Conservation (phyloP, 164 flowering plant genomes). For the Nymphaea thermarum region DNA sequence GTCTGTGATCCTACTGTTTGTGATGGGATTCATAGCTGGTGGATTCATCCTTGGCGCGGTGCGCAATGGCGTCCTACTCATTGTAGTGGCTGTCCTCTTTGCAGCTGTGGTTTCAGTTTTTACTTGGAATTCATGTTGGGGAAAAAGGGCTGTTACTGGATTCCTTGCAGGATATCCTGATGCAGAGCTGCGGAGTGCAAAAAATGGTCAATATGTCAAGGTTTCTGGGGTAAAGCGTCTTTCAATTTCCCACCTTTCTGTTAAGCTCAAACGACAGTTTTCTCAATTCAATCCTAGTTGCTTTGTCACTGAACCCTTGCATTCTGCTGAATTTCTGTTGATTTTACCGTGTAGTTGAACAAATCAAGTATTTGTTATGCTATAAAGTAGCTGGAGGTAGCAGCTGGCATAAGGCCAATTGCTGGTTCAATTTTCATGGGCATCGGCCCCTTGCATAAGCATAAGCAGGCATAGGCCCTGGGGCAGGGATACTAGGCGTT, state of each 20-base stretch:
- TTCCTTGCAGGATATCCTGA: slow-evolving; percentile 50
- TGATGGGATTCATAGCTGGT: slow-evolving; percentile 4
- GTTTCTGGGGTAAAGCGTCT: slow-evolving; percentile 63
- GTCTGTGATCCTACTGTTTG: not conserved
- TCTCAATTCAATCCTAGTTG: not conserved
- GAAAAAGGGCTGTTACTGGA: slow-evolving; percentile 1
- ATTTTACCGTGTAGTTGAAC: no score
- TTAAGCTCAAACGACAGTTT: no score
- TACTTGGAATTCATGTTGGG: slow-evolving; percentile 2
- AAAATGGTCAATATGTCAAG: slow-evolving; percentile 66
- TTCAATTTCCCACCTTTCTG: not conserved
- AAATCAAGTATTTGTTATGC: not conserved
- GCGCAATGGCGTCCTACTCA: not conserved
- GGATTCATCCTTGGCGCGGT: slow-evolving; percentile 1
- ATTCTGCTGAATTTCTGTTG: not conserved
- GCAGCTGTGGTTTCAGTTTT: slow-evolving; percentile 1
- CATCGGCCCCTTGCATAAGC: no score
- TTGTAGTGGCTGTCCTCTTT: not conserved
- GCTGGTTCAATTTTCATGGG: no score
- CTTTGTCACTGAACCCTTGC: not conserved
- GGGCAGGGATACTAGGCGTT: no score
- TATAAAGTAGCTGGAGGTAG: no score
- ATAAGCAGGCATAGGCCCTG: no score
- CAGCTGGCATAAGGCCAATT: no score
- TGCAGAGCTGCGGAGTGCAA: slow-evolving; percentile 68